Evolutionary conservation across 768 basidiomycete genomes (phyloP).

Genomic region (Pleurotus djamor): DNA sequence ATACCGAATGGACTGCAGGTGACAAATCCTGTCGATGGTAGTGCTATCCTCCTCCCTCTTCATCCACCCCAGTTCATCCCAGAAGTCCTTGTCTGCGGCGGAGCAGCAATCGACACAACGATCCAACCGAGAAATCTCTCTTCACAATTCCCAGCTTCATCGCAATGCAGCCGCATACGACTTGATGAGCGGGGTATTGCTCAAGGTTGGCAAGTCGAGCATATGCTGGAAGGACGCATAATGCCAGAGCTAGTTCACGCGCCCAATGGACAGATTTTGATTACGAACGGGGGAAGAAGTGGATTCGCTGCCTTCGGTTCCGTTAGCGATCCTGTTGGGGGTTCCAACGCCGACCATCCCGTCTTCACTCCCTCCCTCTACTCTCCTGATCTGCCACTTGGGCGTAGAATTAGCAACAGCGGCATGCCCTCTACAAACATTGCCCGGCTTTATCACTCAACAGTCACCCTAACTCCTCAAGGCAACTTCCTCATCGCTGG

Average conservation of each 20-base stretch:
- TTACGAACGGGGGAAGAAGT: conserved; percentile 37
- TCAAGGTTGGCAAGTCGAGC: conserved; percentile 30
- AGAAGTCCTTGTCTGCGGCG: conserved; percentile 28
- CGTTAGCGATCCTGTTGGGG: conserved; percentile 15
- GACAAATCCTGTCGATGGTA: conserved; percentile 24
- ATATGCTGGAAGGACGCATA: conserved; percentile 25
- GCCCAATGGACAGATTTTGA: conserved; percentile 32
- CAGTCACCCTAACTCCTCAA: conserved; percentile 52
- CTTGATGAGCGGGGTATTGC: conserved; percentile 26
- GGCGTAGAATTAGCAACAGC: conserved; percentile 44
- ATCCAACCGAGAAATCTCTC: conserved; percentile 14
- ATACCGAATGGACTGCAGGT: conserved; percentile 33
- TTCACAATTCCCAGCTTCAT: conserved; percentile 20
- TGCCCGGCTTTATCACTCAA: conserved; percentile 63
- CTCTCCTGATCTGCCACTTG: conserved; percentile 37
- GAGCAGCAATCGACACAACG: conserved; percentile 13
- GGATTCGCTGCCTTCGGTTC: conserved; percentile 28
- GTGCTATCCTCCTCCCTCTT: conserved; percentile 25
- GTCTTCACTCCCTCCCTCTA: conserved; percentile 45
- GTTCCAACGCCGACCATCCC: conserved; percentile 25
- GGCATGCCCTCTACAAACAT: conserved; percentile 40
- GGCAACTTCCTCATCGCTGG: conserved; percentile 22
- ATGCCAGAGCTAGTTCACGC: conserved; percentile 30
- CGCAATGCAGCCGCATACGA: conserved; percentile 29
- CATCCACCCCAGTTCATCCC: conserved; percentile 23